Percentiles rank a stretch among this genome's conserved stretches.
Conservation (phyloP, 805 yeast genomes). For the Ogataea chonburiensis region DNA sequence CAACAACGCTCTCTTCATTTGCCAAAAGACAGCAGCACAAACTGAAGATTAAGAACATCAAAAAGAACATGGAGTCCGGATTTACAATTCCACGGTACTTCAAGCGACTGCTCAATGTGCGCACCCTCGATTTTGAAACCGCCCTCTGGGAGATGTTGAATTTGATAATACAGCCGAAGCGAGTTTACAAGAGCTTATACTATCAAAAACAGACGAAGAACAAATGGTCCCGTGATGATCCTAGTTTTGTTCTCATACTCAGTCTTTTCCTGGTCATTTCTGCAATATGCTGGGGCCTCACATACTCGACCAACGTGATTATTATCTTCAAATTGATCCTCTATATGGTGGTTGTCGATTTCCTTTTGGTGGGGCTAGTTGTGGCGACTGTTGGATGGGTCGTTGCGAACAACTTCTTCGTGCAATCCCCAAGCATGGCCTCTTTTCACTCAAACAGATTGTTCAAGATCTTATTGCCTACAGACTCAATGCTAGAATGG, state of each 20-base stretch:
- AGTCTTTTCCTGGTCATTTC: slow-evolving; percentile 64
- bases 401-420: slow-evolving; percentile 61
- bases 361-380: slow-evolving; percentile 64
- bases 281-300: slow-evolving; percentile 89
- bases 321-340: slow-evolving; percentile 66
- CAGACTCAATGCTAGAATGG: slow-evolving; percentile 68
- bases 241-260: slow-evolving; percentile 75
- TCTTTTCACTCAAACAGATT: slow-evolving; percentile 21
- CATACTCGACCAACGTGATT: slow-evolving; percentile 62
- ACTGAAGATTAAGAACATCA: slow-evolving; percentile 21
- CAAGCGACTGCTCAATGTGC: slow-evolving; percentile 61
- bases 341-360: slow-evolving; percentile 85
- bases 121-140: slow-evolving; percentile 85
- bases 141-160: slow-evolving; percentile 89
- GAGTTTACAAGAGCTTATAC: slow-evolving; percentile 78
- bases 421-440: slow-evolving; percentile 12
- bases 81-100: slow-evolving; percentile 32
- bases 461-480: slow-evolving; percentile 34
- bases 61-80: slow-evolving; percentile 19
- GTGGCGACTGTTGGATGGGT: slow-evolving; percentile 76
- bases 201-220: slow-evolving; percentile 78
- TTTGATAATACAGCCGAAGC: slow-evolving; percentile 69
- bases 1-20: slow-evolving; percentile 25
- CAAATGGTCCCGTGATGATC: slow-evolving; percentile 89
- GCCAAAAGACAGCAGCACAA: slow-evolving; percentile 28